phyloP scores from a whole-genome alignment of 75 land plant genomes.

The Ceratopteris richardii region DNA sequence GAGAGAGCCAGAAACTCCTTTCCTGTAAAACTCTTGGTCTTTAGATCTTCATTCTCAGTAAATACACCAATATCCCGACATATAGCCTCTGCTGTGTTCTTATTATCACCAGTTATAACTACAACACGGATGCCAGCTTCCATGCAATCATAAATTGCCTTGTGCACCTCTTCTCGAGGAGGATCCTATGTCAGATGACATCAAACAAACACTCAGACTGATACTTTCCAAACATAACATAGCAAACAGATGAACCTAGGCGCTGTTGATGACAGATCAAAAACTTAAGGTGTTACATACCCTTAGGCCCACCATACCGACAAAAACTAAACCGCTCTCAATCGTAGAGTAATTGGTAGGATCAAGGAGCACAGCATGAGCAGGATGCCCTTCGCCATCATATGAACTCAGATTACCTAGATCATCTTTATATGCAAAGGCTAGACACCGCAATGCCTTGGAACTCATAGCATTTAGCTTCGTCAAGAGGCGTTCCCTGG shows the following conservation, averaged over 20 bases:
- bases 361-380: slow-evolving; percentile 66
- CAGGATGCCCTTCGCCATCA: too few species aligned
- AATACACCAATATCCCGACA: slow-evolving; percentile 73
- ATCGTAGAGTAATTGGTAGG: slow-evolving; percentile 55
- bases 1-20: slow-evolving; percentile 67
- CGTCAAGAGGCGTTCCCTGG: slow-evolving; percentile 33
- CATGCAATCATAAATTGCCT: slow-evolving; percentile 71
- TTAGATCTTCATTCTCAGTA: slow-evolving; percentile 37
- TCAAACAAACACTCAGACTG: too few species aligned
- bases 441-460: slow-evolving; percentile 80
- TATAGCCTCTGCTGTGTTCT: slow-evolving; percentile 86
- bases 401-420: slow-evolving; percentile 58
- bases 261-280: too few species aligned
- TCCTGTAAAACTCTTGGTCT: slow-evolving; percentile 62
- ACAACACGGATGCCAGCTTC: slow-evolving; percentile 79
- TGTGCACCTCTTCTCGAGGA: slow-evolving; percentile 80
- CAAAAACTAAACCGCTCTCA: slow-evolving; percentile 70
- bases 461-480: slow-evolving; percentile 59
- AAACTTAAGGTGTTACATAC: too few species aligned
- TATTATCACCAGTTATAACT: slow-evolving; percentile 93
- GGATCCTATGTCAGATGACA: slow-evolving; percentile 81
- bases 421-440: slow-evolving; percentile 80
- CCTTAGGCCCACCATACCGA: slow-evolving; percentile 74
- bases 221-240: too few species aligned
- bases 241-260: too few species aligned